These are phyloP conservation scores for Halophytophthora batemanensis DNA, from an alignment of 352 stramenopile genomes.

Conservation along the genomic window DNA sequence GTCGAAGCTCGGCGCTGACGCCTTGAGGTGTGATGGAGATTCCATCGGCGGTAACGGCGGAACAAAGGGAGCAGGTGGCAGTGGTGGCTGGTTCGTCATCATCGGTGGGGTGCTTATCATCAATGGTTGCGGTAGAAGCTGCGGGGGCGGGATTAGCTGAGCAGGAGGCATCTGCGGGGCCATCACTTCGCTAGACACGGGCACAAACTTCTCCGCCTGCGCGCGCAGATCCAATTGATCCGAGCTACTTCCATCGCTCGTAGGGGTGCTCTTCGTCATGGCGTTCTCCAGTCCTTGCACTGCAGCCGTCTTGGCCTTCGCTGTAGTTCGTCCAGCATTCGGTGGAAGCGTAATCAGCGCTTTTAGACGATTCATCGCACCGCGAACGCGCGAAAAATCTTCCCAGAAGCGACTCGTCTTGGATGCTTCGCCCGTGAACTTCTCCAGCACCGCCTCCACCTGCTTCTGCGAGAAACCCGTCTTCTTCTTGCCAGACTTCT, in stretches of 20 bases:
- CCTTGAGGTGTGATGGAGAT: constrained; percentile 7
- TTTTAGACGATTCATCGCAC: constrained; percentile 33
- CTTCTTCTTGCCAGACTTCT: constrained; percentile 8
- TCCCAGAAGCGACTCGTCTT: constrained; percentile 25
- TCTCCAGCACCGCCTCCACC: constrained; percentile 22
- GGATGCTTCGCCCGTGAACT: constrained; percentile 18
- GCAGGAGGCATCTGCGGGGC: too few species aligned
- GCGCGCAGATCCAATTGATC: neutral
- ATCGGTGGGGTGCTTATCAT: neutral
- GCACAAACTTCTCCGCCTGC: too few species aligned
- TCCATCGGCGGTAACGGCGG: constrained; percentile 16
- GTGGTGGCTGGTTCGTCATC: constrained; percentile 1
- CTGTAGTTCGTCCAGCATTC: constrained; percentile 2
- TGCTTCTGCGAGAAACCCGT: constrained; percentile 19
- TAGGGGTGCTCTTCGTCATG: constrained; percentile 9
- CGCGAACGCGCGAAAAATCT: constrained; percentile 27
- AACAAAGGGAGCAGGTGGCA: constrained; percentile 6
- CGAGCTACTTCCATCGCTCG: neutral
- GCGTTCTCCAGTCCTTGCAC: constrained; percentile 16
- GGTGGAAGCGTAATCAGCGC: constrained; percentile 19
- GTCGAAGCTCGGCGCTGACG: constrained; percentile 13
- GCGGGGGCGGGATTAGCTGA: too few species aligned
- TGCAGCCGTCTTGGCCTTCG: constrained; percentile 13
- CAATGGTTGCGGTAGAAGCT: too few species aligned
- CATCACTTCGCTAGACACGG: too few species aligned